Percentiles rank a stretch among this genome's conserved stretches.
phyloP scores from a whole-genome alignment of 306 rosid species.

The Psophocarpus tetragonolobus region DNA sequence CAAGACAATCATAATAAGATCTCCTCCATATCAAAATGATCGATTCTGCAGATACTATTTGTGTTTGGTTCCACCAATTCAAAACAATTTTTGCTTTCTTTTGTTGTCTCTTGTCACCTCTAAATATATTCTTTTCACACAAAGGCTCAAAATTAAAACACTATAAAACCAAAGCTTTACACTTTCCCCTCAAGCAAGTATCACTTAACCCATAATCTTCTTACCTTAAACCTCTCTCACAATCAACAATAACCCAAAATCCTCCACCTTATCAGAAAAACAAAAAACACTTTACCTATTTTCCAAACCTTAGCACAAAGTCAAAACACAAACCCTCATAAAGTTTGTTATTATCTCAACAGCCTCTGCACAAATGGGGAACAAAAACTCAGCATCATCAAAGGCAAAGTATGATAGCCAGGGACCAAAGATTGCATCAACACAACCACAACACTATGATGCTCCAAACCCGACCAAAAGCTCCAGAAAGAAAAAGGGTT shows the following conservation, averaged over 20 bases:
- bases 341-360: not conserved
- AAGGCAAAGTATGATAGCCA: not conserved
- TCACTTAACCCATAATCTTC: not conserved
- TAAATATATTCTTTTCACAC: constrained; percentile 1
- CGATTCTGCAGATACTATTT: not conserved
- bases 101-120: too few species aligned
- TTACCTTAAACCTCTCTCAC: not conserved
- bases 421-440: not conserved
- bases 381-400: not conserved
- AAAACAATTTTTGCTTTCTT: not conserved
- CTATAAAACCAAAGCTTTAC: constrained; percentile 6
- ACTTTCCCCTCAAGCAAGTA: not conserved
- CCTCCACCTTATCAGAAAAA: not conserved
- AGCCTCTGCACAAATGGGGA: not conserved
- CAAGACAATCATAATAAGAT: too few species aligned
- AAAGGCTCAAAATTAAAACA: not conserved
- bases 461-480: not conserved
- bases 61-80: not conserved
- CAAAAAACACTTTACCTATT: not conserved
- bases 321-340: not conserved
- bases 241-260: not conserved
- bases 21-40: too few species aligned
- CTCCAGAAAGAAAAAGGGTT: not conserved
- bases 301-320: not conserved
- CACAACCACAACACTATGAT: not conserved